Base-by-base conservation (phyloP, 768 basidiomycete species). In the Panaeolus papilionaceus region DNA sequence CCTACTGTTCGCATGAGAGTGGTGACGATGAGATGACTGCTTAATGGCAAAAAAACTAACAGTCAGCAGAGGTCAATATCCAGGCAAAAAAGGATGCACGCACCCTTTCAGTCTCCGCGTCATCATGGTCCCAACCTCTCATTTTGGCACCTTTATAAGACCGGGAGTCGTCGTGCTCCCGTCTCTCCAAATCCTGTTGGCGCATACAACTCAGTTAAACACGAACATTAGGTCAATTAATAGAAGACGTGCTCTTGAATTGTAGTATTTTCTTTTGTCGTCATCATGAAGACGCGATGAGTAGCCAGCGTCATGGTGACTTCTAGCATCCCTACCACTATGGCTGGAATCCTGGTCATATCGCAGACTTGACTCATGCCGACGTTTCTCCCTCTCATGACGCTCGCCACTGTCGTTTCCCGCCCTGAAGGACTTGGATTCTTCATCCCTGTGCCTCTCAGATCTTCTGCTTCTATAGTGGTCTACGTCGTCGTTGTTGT, bases 91-190 rank as follows among this genome's bases (percentile, higher is more conserved):
- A 42, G n/a, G 16, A 20, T 2, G 11, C 20, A 23, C 47, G n/a
- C 7, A 20, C n/a, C 23, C 20, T 8, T 49, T 49, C 20, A 20
- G 11, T 26, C 4, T 49, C 9, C 8, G 7, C 20, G 4, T 58
- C 54, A 4, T 58, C 28, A 28, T 58, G 14, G n/a, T 33, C 54
- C 54, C 54, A 58, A 16, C 54, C 54, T 16, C 54, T 58, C 54
- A 58, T 58, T 33, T 58, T 58, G 3, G 20, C 14, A 33, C 54
- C 14, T 14, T 58, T 58, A 16, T 9, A 58, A 16, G 54, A 58
- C 3, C 54, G 54, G 6, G 54, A 33, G 4, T 58, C 26, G 6
- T 33, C 26, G 14, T 58, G 54, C 26, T 58, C 28, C 2, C 28
- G 54, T 7, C 4, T 1, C 4, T 58, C 26, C 11, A 6, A 11